Conservation (phyloP, 768 basidiomycete genomes). For the Tremella yokohamensis region DNA sequence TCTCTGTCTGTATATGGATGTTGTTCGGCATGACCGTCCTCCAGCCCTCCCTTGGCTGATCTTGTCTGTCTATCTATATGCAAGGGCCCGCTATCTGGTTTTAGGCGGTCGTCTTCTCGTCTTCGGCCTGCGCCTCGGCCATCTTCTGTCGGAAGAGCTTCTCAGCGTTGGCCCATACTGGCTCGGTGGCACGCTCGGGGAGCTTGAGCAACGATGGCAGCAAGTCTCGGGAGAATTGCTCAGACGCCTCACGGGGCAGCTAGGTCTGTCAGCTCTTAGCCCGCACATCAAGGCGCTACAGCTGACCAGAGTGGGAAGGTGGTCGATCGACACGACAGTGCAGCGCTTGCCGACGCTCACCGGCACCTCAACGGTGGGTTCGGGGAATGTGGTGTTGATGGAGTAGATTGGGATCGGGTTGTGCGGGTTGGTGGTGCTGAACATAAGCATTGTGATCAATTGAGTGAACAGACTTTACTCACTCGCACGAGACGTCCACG, state of each 20-base stretch:
- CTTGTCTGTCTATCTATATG: no score
- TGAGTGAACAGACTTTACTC: constrained; percentile 13
- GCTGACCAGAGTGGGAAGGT: constrained; percentile 74
- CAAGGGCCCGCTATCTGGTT: no score
- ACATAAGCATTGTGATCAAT: background rate
- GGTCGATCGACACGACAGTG: constrained; percentile 91
- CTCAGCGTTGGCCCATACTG: constrained; percentile 87
- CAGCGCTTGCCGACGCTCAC: constrained; percentile 68
- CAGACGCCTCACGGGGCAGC: constrained; percentile 91
- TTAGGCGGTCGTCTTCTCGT: constrained; percentile 23
- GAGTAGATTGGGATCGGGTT: constrained; percentile 95
- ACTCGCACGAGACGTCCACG: constrained; percentile 96
- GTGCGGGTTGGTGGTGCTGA: constrained; percentile 85
- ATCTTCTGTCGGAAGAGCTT: constrained; percentile 70
- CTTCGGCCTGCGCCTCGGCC: constrained; percentile 55
- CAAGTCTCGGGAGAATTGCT: constrained; percentile 87
- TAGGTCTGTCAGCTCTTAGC: constrained; percentile 11
- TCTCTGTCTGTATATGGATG: constrained; percentile 5
- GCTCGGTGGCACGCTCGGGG: constrained; percentile 62
- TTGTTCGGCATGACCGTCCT: background rate
- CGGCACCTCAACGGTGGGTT: constrained; percentile 83
- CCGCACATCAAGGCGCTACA: background rate
- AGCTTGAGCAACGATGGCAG: constrained; percentile 77
- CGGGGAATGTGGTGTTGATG: constrained; percentile 87
- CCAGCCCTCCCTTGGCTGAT: no score